Base-by-base conservation (phyloP, 2,329 filamentous ascomycete genomes). In the Trichoderma sp. region DNA sequence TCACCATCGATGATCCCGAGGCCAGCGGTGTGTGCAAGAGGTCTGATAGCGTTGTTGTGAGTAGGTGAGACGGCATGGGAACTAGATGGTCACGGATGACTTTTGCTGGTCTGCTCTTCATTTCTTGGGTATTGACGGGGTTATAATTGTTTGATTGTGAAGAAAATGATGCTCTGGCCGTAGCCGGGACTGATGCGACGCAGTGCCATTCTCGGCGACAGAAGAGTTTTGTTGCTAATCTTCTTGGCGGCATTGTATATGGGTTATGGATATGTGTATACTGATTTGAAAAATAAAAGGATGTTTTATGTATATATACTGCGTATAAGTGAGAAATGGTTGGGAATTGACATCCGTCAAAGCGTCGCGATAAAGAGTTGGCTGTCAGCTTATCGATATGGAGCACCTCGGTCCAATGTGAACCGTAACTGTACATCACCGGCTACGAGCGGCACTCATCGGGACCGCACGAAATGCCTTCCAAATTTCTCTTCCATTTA, bases 21-120 rank as follows among this genome's bases (percentile, higher is more conserved):
- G 71, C 26, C 1, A 32, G 43, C 1, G 51, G 11, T 15, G 58
- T 53, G 63, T 62, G 84, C 12, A 92, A 77, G 69, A 89, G 85
- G 75, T 89, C 88, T 62, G 81, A 78, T 1, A 95, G 86, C 9
- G 90, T 87, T 34, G 89, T 83, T 74, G 86, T 84, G 61, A 97
- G 87, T 60, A 93, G 88, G 80, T 90, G 85, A 0, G 90, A 91
- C 32, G 85, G 87, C 70, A 87, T 90, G 0, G 90, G 88, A 39
- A 87, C 85, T 60, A 87, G 81, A 73, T 81, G 79, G 78, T 87
- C 85, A 26, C 78, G 79, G 72, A 84, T 83, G 74, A 80, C 72
- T 73, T 82, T 84, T 61, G 80, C 72, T 0, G 77, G 76, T 6
- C 76, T 77, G 4, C 73, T 69, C 51, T 76, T 79, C 70, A 81